Base-by-base conservation (phyloP, 805 yeast genomes). In the Debaryomyces maramus region DNA sequence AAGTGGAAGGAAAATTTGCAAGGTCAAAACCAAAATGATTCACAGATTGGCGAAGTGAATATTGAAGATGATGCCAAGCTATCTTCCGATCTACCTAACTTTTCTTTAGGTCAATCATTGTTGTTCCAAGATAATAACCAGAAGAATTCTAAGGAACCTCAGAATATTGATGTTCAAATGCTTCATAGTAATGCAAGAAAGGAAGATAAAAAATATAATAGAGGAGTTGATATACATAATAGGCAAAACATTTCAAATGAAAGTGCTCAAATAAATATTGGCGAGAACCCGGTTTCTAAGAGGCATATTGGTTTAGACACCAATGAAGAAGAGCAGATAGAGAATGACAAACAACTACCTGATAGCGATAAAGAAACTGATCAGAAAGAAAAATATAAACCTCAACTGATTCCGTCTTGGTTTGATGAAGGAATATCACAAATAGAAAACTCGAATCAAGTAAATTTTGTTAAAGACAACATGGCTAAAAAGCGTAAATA, bases 361-460 rank as follows among this genome's bases (percentile, higher is more conserved):
- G 44, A 34, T 35, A 48, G 15, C 7, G 40, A 27, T 15, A 29
- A 38, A 9, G 48, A 48, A 14, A 28, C 20, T 18, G 47, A 37
- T 7, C 37, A 36, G 5, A 48, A 45, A 6, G 28, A 31, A 15
- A 32, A 32, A 18, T 38, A 34, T 16, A 33, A 33, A 20, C 23
- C 19, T 8, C 15, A 46, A 33, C 52, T 54, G 7, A 37, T 67
- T 13, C 72, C 73, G 3, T 39, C 40, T 5, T 67, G 73, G 72
- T 67, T 67, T 40, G 44, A 45, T 17, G 43, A 30, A 11, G 29
- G 29, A 24, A 18, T 36, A 11, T 32, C 41, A 11, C 20, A 21
- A 21, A 11, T 17, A 10, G 31, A 17, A 10, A 36, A 43, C 19
- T 33, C 34, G 2, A 29, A 43, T 15, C 18, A 38, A 35, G 43